These are phyloP conservation scores for Basidiobolus meristosporus DNA, from an alignment of 371 early-diverging fungal genomes.

Conservation along the genomic window DNA sequence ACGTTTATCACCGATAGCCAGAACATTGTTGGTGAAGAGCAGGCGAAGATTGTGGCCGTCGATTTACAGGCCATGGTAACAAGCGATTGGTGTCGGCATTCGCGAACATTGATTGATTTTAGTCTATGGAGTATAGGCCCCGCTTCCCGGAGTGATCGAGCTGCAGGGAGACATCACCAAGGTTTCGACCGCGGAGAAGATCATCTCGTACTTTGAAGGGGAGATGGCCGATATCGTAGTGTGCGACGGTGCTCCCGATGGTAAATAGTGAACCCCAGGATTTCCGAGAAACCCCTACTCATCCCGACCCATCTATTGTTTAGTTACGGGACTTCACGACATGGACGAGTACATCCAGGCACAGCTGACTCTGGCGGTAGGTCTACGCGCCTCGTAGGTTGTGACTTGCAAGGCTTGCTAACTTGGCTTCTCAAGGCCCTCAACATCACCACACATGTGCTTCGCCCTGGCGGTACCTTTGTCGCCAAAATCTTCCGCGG, in stretches of 20 bases:
- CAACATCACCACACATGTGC: slow-evolving; percentile 83
- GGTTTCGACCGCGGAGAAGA: slow-evolving; percentile 72
- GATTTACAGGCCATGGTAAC: slow-evolving; percentile 96
- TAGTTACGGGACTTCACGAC: slow-evolving; percentile 93
- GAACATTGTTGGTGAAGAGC: slow-evolving; percentile 35
- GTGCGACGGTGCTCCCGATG: slow-evolving; percentile 98
- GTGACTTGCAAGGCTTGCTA: too few species aligned
- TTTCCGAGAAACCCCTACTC: too few species aligned
- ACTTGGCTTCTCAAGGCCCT: too few species aligned
- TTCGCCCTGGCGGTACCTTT: slow-evolving; percentile 80
- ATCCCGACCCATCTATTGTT: too few species aligned
- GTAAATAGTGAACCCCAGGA: slow-evolving; percentile 20
- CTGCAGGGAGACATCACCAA: slow-evolving; percentile 99
- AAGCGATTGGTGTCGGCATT: too few species aligned
- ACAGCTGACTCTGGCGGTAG: slow-evolving; percentile 73
- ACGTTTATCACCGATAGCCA: too few species aligned
- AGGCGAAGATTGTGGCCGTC: slow-evolving; percentile 84
- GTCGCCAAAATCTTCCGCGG: slow-evolving; percentile 95
- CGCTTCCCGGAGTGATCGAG: slow-evolving; percentile 83
- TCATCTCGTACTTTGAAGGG: slow-evolving; percentile 75
- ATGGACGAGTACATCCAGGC: slow-evolving; percentile 98
- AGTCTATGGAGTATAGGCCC: slow-evolving; percentile 49
- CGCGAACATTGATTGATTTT: too few species aligned
- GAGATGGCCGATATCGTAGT: slow-evolving; percentile 86
- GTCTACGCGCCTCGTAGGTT: too few species aligned